Conservation (phyloP, 495 filamentous ascomycete species). For the Parmelia sp. region DNA sequence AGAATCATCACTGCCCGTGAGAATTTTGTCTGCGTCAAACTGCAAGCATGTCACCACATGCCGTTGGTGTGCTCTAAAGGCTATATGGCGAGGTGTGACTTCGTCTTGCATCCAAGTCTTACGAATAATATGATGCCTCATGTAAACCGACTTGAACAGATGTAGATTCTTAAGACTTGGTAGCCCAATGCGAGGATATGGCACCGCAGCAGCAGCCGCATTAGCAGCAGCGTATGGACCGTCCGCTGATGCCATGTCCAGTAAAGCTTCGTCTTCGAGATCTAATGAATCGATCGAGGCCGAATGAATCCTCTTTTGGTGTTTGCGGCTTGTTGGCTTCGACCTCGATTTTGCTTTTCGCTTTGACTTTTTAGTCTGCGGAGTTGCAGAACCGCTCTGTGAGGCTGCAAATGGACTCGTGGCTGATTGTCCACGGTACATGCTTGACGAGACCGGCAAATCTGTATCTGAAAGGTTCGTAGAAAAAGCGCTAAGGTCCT, state of each 20-base stretch:
- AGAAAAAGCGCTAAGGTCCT: slow-evolving; percentile 59
- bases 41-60: slow-evolving; percentile 98
- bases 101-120: slow-evolving; percentile 83
- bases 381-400: slow-evolving; percentile 12
- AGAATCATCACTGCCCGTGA: slow-evolving; percentile 96
- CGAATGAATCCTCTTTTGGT: slow-evolving; percentile 28
- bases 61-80: slow-evolving; percentile 88
- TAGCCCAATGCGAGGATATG: slow-evolving; percentile 73
- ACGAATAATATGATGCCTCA: slow-evolving; percentile 80
- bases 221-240: slow-evolving; percentile 82
- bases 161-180: slow-evolving; percentile 73
- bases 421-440: not conserved
- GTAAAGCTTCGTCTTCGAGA: slow-evolving; percentile 18
- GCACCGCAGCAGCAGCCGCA: slow-evolving; percentile 71
- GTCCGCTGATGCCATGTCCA: slow-evolving; percentile 39
- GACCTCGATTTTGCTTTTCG: slow-evolving; percentile 39
- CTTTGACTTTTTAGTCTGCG: slow-evolving; percentile 42
- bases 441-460: slow-evolving; percentile 25
- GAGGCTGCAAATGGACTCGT: slow-evolving; percentile 9
- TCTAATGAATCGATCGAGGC: slow-evolving; percentile 17
- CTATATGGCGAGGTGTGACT: slow-evolving; percentile 85
- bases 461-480: slow-evolving; percentile 44
- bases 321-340: slow-evolving; percentile 30
- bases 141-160: slow-evolving; percentile 94
- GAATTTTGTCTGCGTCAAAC: slow-evolving; percentile 94